Evolutionary conservation across 1,139 yeast species (phyloP).

Genomic region (Taphrina communis): DNA sequence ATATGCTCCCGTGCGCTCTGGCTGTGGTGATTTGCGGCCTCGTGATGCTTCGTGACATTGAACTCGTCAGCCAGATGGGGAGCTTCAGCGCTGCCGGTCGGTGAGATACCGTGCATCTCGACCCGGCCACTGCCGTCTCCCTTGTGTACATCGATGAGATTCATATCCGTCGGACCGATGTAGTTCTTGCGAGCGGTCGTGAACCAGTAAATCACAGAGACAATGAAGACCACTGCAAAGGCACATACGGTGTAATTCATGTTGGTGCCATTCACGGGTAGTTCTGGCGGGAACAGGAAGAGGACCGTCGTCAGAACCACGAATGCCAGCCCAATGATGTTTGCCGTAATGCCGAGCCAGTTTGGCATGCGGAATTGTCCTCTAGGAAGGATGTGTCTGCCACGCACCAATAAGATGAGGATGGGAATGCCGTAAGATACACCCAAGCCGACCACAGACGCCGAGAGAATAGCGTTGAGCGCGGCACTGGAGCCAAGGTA

Average conservation of each 20-base stretch:
- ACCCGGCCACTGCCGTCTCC: constrained; percentile 8
- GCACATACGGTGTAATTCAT: constrained; percentile 79
- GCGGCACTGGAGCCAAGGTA: constrained; percentile 70
- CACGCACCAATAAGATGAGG: constrained; percentile 64
- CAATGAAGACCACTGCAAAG: constrained; percentile 48
- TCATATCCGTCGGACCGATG: constrained; percentile 31
- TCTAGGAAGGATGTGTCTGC: constrained; percentile 68
- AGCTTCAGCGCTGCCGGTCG: constrained; percentile 1
- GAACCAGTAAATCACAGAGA: constrained; percentile 48
- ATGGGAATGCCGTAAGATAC: constrained; percentile 81
- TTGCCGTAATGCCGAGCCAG: constrained; percentile 61
- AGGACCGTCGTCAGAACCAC: constrained; percentile 69
- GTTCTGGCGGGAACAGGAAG: constrained; percentile 74
- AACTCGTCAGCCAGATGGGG: constrained; percentile 23
- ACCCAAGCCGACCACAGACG: constrained; percentile 77
- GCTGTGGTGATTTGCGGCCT: not conserved
- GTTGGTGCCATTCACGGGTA: constrained; percentile 64
- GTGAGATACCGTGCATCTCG: constrained; percentile 27
- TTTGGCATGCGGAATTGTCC: constrained; percentile 67
- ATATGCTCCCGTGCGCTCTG: constrained; percentile 2
- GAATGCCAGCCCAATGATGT: constrained; percentile 64
- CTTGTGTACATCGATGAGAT: constrained; percentile 18
- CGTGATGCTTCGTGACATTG: constrained; percentile 12
- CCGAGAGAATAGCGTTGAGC: constrained; percentile 83
- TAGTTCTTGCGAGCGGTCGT: constrained; percentile 47